Conservation (phyloP, 805 yeast genomes). For the Pichia phayaonensis region DNA sequence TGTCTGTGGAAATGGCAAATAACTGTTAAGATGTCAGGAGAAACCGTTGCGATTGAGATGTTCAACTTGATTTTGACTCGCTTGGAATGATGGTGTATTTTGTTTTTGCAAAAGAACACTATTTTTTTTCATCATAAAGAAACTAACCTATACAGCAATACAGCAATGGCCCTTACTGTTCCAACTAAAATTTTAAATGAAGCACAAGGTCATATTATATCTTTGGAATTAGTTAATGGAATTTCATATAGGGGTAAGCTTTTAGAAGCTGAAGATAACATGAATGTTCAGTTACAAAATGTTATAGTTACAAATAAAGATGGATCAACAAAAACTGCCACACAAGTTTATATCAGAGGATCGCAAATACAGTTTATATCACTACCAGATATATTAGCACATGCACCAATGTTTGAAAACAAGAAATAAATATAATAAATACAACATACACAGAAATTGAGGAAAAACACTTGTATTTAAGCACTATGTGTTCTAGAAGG, state of each 20-base stretch:
- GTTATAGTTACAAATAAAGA: conserved; percentile 71
- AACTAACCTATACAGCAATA: neutral
- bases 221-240: conserved; percentile 79
- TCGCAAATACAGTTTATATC: conserved; percentile 78
- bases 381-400: conserved; percentile 79
- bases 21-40: neutral
- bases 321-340: conserved; percentile 68
- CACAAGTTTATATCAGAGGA: conserved; percentile 85
- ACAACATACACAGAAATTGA: neutral
- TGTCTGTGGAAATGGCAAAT: neutral
- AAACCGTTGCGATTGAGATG: neutral
- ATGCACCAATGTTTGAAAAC: conserved; percentile 84
- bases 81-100: neutral
- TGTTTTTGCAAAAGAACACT: neutral
- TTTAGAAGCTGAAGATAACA: conserved; percentile 80
- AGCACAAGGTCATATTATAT: conserved; percentile 67
- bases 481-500: neutral
- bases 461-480: neutral
- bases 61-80: neutral
- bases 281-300: conserved; percentile 84
- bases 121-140: neutral
- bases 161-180: conserved; percentile 54
- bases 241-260: conserved; percentile 84
- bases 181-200: conserved; percentile 81
- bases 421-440: neutral